Percentiles rank a stretch among this genome's conserved stretches.
Evolutionary conservation across 108 stramenopile species (phyloP).

Genomic region (Cyclotella cryptica): DNA sequence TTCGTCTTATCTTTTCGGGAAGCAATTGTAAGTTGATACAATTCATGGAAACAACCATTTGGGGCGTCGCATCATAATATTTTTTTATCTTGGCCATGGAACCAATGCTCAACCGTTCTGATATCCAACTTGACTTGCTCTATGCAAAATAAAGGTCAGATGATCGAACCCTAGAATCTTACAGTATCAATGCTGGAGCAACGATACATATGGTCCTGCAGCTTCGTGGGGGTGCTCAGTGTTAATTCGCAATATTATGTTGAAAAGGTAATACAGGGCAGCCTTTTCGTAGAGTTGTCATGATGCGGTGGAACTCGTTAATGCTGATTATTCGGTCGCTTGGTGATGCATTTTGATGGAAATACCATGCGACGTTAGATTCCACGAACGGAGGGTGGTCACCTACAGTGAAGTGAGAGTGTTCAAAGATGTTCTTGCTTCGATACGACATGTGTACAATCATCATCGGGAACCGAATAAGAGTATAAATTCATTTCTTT

Average conservation of each 20-base stretch:
- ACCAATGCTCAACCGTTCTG: not conserved
- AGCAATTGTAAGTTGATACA: slow-evolving; percentile 76
- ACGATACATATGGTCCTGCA: slow-evolving; percentile 99
- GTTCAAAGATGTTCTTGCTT: not conserved
- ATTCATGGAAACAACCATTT: too few species aligned
- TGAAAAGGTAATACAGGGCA: not conserved
- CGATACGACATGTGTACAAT: not conserved
- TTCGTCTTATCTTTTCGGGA: slow-evolving; percentile 97
- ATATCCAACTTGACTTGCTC: not conserved
- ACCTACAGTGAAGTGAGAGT: not conserved
- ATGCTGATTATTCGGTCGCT: too few species aligned
- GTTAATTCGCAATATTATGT: not conserved
- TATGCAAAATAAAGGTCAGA: slow-evolving; percentile 57
- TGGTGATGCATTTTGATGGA: too few species aligned
- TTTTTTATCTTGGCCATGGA: too few species aligned
- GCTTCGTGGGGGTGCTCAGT: slow-evolving; percentile 90
- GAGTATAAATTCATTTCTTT: slow-evolving; percentile 11
- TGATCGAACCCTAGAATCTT: slow-evolving; percentile 91
- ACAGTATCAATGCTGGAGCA: slow-evolving; percentile 96
- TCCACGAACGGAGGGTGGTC: too few species aligned
- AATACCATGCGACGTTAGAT: too few species aligned
- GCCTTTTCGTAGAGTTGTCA: too few species aligned
- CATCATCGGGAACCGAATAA: not conserved
- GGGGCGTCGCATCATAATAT: too few species aligned
- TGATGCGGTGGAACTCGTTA: too few species aligned